A percentile compares a stretch with the other conserved stretches of the same genome.
phyloP scores from a whole-genome alignment of 78 protist genomes.

The Thecamonas trahens region DNA sequence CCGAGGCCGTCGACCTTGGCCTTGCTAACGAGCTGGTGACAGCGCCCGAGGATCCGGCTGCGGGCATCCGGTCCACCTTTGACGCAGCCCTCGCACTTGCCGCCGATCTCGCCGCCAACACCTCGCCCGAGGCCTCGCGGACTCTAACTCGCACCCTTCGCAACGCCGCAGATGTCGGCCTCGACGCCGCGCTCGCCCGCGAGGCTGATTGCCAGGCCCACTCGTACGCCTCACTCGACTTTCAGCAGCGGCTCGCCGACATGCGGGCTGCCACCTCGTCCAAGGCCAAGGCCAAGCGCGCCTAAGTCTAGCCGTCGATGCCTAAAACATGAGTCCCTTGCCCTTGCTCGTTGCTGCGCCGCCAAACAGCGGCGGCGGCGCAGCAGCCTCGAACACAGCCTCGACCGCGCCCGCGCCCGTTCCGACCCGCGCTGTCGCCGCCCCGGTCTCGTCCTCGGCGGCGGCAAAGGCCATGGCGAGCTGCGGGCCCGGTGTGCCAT shows the following conservation, averaged over 20 bases:
- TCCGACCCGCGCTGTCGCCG: too few relatives aligned
- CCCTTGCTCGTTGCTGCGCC: too few relatives aligned
- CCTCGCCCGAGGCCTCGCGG: background rate
- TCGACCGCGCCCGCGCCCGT: too few relatives aligned
- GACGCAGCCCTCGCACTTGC: too few relatives aligned
- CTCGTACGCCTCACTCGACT: conserved; percentile 3
- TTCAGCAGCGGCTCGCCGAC: background rate
- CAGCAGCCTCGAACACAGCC: too few relatives aligned
- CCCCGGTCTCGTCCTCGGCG: too few relatives aligned
- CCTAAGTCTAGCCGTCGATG: too few relatives aligned
- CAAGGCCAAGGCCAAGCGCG: too few relatives aligned
- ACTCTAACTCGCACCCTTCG: background rate
- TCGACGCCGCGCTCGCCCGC: conserved; percentile 9
- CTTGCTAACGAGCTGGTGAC: background rate
- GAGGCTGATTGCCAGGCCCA: conserved; percentile 12
- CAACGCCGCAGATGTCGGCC: background rate
- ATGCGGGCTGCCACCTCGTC: background rate
- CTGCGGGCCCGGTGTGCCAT: too few relatives aligned
- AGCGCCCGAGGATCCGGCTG: background rate
- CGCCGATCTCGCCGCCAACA: background rate
- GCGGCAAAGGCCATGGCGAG: too few relatives aligned
- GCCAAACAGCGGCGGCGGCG: too few relatives aligned
- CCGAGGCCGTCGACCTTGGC: background rate
- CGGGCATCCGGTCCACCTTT: background rate
- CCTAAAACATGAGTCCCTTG: too few relatives aligned